Percentiles rank a stretch among this genome's conserved stretches.
Conservation (phyloP, 192 early-diverging fungal genomes). For the Podochytrium sp. region DNA sequence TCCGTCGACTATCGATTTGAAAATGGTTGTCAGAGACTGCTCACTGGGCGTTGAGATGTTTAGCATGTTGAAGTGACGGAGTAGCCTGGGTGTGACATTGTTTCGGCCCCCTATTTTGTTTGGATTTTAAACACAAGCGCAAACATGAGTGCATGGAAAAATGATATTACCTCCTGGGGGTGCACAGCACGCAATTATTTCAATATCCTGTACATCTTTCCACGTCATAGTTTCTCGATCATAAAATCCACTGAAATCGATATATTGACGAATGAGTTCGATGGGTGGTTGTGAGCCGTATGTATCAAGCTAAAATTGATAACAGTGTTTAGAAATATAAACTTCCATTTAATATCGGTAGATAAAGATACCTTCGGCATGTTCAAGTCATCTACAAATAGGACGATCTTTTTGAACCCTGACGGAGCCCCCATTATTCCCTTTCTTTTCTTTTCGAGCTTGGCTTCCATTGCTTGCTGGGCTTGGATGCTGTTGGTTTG, state of each 20-base stretch:
- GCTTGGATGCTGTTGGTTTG: conserved; percentile 64
- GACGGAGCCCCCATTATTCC: conserved; percentile 62
- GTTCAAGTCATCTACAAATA: conserved; percentile 67
- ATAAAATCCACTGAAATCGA: conserved; percentile 63
- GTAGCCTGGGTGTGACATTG: conserved; percentile 54
- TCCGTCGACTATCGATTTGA: conserved; percentile 60
- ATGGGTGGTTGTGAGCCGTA: conserved; percentile 66
- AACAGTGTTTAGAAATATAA: too few relatives aligned
- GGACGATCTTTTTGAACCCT: conserved; percentile 56
- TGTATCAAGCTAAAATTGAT: conserved; percentile 59
- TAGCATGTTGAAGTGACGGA: conserved; percentile 63
- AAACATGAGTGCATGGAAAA: too few relatives aligned
- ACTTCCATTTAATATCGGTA: too few relatives aligned
- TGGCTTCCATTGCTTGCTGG: conserved; percentile 63
- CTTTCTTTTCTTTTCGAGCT: conserved; percentile 65
- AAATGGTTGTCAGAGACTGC: conserved; percentile 55
- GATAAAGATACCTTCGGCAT: too few relatives aligned
- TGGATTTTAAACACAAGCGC: background rate
- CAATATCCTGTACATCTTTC: conserved; percentile 62
- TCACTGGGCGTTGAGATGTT: conserved; percentile 59
- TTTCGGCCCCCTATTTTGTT: conserved; percentile 50
- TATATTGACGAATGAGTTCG: conserved; percentile 59
- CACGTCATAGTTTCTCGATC: conserved; percentile 61
- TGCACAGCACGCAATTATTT: conserved; percentile 57
- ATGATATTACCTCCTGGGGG: conserved; percentile 50